Base-by-base conservation (phyloP, 805 yeast genomes). In the Zygosaccharomyces lentus region DNA sequence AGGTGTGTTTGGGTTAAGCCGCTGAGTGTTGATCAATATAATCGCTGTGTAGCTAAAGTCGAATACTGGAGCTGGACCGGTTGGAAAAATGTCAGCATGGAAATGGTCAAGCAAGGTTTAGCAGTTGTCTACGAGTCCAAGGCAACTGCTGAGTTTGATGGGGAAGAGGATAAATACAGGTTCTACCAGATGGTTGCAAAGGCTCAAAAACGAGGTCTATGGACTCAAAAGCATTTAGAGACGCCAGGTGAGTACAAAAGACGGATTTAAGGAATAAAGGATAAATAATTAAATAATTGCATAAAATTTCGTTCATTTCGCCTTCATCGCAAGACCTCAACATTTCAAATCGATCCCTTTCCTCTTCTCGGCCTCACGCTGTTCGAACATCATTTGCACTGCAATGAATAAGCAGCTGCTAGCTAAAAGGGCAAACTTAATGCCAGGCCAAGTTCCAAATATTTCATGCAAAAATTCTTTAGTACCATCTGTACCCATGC, bases 311-410 rank as follows among this genome's bases (percentile, higher is more conserved):
- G 21, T 19, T 5, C 21, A 4, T 5, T 19, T 5, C 21, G 3
- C 21, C 21, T 5, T 19, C 5, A 5, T 19, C 12, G 3, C 8
- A 25, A 25, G 12, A n/a, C 4, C 30, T 57, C 48, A 71, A 53
- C 97, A 93, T 61, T 86, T 81, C 26, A 89, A 80, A 61, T 85
- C 80, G 13, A 91, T 75, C 2, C 97, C 97, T 34, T 76, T 72
- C 57, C 98, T 77, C 61, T 78, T 82, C 64, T 93, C 99, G 21
- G 80, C 69, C 61, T 88, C 95, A 56, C 99, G 76, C 48, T 86
- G 67, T 66, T 93, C 98, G 68, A 89, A 90, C 98, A 93, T 93
- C 15, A 89, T 84, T 65, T 91, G 98, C 1, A 80, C 83, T 2
- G 85, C 98, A 13, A 88, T 81, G 65, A 85, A 93, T 34, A 93